Evolutionary conservation across 2,329 filamentous ascomycete species (phyloP).

Genomic region (Podosphaera aphanis): DNA sequence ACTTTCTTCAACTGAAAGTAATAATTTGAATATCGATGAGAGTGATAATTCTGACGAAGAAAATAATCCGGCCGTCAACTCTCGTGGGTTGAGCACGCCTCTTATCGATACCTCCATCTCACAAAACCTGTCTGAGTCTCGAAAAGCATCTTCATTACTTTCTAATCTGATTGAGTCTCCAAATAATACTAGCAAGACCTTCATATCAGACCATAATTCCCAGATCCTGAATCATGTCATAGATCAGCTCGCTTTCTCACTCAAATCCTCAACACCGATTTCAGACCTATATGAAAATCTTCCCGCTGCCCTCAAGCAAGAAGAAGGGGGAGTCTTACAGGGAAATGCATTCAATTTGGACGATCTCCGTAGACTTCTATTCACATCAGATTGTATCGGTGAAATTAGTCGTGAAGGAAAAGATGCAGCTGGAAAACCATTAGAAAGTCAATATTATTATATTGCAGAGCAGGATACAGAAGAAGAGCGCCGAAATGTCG

Average conservation of each 20-base stretch:
- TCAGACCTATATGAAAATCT: constrained; percentile 77
- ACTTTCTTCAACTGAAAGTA: constrained; percentile 7
- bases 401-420: constrained; percentile 80
- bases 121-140: constrained; percentile 21
- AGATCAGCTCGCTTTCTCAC: constrained; percentile 88
- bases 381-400: constrained; percentile 56
- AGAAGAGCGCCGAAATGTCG: constrained; percentile 57
- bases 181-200: constrained; percentile 15
- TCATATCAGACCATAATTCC: constrained; percentile 13
- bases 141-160: constrained; percentile 10
- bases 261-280: constrained; percentile 72
- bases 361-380: constrained; percentile 47
- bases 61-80: constrained; percentile 80
- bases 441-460: constrained; percentile 94
- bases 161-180: constrained; percentile 11
- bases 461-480: constrained; percentile 67
- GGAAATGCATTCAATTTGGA: constrained; percentile 29
- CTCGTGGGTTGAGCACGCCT: no score
- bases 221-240: constrained; percentile 60
- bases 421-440: constrained; percentile 75
- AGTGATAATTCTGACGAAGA: constrained; percentile 75
- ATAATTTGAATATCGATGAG: constrained; percentile 31
- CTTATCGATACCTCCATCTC: constrained; percentile 39
- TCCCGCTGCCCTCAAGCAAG: constrained; percentile 36
- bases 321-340: constrained; percentile 11